Percentiles rank a stretch among this genome's conserved stretches.
phyloP scores from a whole-genome alignment of 768 basidiomycete species.

The Russula virescens region DNA sequence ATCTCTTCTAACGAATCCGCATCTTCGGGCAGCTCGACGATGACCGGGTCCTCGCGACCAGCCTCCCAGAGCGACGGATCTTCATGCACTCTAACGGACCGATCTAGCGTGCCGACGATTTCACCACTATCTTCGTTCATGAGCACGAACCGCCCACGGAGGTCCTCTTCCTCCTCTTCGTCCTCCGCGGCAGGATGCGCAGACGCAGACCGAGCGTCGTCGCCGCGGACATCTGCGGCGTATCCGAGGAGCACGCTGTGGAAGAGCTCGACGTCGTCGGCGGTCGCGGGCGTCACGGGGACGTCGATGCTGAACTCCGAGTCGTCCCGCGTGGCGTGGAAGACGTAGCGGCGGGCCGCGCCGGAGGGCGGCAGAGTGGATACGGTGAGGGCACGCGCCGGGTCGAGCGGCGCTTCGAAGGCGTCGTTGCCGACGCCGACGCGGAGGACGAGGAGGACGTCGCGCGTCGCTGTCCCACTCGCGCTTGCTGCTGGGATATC shows the following conservation, averaged over 20 bases:
- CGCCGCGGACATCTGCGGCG: slow-evolving; percentile 5
- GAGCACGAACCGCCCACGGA: slow-evolving; percentile 25
- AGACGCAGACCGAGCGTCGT: too few species aligned
- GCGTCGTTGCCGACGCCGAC: background rate
- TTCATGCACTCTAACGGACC: slow-evolving; percentile 16
- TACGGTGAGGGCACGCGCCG: slow-evolving; percentile 12
- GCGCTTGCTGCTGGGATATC: background rate
- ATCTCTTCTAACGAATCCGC: slow-evolving; percentile 4
- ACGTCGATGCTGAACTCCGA: slow-evolving; percentile 16
- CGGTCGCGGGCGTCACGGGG: slow-evolving; percentile 1
- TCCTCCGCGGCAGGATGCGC: background rate
- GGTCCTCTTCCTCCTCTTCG: slow-evolving; percentile 12
- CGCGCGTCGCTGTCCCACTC: background rate
- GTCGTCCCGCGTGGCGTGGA: slow-evolving; percentile 21
- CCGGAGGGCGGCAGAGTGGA: slow-evolving; percentile 10
- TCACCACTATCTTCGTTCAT: slow-evolving; percentile 22
- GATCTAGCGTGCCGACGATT: slow-evolving; percentile 21
- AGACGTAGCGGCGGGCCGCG: slow-evolving; percentile 19
- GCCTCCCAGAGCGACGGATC: slow-evolving; percentile 20
- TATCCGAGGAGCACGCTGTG: slow-evolving; percentile 23
- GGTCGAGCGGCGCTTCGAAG: slow-evolving; percentile 24
- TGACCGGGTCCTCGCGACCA: slow-evolving; percentile 18
- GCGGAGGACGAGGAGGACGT: slow-evolving; percentile 24
- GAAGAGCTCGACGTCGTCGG: slow-evolving; percentile 21
- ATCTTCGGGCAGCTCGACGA: slow-evolving; percentile 24